Percentiles rank a stretch among this genome's conserved stretches.
phyloP scores from a whole-genome alignment of 257 asterid genomes.

The Jasminum sambac region DNA sequence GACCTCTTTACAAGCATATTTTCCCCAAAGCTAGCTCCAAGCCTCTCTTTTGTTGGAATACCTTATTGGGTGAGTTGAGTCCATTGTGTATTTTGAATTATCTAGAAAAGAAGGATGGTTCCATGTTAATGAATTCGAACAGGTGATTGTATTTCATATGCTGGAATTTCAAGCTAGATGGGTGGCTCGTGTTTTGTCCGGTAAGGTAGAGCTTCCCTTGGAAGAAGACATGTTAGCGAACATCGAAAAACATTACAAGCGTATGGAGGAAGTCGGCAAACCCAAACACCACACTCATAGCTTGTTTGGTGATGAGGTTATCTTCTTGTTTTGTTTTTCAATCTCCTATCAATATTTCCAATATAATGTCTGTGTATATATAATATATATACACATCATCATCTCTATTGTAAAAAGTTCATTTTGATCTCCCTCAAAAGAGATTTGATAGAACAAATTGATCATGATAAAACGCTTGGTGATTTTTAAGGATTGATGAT shows the following conservation, averaged over 20 bases:
- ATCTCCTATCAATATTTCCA: neutral
- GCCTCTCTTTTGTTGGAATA: conserved; percentile 58
- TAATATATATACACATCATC: too few relatives aligned
- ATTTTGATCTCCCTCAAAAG: too few relatives aligned
- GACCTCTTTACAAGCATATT: conserved; percentile 59
- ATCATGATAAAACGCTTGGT: neutral
- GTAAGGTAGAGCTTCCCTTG: conserved; percentile 44
- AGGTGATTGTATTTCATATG: conserved; percentile 32
- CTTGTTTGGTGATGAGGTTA: conserved; percentile 13
- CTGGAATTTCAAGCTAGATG: conserved; percentile 64
- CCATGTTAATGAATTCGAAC: neutral
- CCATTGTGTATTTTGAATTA: neutral
- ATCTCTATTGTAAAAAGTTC: too few relatives aligned
- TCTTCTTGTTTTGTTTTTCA: neutral
- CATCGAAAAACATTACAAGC: conserved; percentile 39
- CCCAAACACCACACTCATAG: conserved; percentile 47
- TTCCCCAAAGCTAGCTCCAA: conserved; percentile 64
- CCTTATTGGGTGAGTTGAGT: conserved; percentile 35
- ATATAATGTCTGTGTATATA: too few relatives aligned
- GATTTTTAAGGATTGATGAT: conserved; percentile 7
- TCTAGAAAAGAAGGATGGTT: neutral
- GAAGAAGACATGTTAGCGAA: conserved; percentile 49
- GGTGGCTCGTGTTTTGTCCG: conserved; percentile 54
- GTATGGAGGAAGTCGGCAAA: conserved; percentile 39
- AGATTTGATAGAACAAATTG: too few relatives aligned